phyloP scores from a whole-genome alignment of 805 yeast genomes.

The Sugiyamaella qingdaonensis region DNA sequence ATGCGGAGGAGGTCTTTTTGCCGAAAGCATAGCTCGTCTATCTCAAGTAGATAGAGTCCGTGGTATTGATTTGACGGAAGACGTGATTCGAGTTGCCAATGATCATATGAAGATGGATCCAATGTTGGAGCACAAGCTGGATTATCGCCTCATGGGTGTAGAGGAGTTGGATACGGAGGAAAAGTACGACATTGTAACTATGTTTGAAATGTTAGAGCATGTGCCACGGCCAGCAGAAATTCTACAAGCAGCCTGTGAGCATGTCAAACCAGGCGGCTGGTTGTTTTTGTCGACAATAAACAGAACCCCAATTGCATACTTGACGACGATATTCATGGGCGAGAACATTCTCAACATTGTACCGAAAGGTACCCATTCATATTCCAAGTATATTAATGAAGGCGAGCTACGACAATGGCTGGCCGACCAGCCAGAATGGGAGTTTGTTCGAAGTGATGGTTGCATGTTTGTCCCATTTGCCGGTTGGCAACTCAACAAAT shows the following conservation, averaged over 20 bases:
- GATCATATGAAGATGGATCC: constrained; percentile 69
- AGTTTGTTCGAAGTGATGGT: constrained; percentile 67
- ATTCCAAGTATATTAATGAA: constrained; percentile 78
- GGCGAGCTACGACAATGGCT: constrained; percentile 68
- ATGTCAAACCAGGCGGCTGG: constrained; percentile 77
- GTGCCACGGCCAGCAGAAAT: constrained; percentile 80
- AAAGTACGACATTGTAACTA: constrained; percentile 71
- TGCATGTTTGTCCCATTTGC: constrained; percentile 74
- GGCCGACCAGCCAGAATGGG: constrained; percentile 43
- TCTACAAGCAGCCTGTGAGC: constrained; percentile 59
- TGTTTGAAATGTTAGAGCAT: constrained; percentile 95
- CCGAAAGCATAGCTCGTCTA: constrained; percentile 82
- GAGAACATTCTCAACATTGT: constrained; percentile 77
- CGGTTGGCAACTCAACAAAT: constrained; percentile 70
- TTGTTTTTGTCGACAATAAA: constrained; percentile 88
- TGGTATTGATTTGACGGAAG: constrained; percentile 83
- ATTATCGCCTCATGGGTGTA: constrained; percentile 57
- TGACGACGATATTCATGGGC: constrained; percentile 88
- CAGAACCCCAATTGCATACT: constrained; percentile 80
- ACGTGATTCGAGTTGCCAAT: constrained; percentile 76
- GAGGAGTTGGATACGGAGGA: constrained; percentile 46
- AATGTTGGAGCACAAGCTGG: constrained; percentile 46
- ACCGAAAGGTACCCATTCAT: constrained; percentile 89
- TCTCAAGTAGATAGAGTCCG: constrained; percentile 56
- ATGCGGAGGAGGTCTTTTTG: constrained; percentile 95